Percentiles rank a stretch among this genome's conserved stretches.
phyloP scores from a whole-genome alignment of 805 yeast species.

The Cyberlindnera maritima region DNA sequence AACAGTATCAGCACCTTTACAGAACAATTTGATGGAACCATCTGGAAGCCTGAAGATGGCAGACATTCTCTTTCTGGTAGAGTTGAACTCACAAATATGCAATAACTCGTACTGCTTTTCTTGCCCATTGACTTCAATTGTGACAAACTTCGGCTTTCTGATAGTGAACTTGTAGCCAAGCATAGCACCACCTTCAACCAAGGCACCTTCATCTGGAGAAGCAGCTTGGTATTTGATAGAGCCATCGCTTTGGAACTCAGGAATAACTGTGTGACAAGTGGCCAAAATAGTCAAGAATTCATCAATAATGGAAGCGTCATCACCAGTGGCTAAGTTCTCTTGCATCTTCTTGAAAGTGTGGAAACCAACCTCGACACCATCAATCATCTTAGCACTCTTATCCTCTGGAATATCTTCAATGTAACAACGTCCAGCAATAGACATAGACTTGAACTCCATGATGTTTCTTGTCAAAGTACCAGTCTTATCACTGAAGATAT shows the following conservation, averaged over 20 bases:
- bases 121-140: slow-evolving; percentile 50
- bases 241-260: slow-evolving; percentile 68
- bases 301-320: slow-evolving; percentile 51
- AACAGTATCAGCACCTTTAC: slow-evolving; percentile 98
- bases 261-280: slow-evolving; percentile 96
- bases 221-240: slow-evolving; percentile 94
- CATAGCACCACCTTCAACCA: slow-evolving; percentile 93
- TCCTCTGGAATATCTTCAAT: slow-evolving; percentile 91
- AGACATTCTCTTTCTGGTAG: slow-evolving; percentile 97
- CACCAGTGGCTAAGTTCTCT: slow-evolving; percentile 43
- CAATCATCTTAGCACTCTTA: slow-evolving; percentile 63
- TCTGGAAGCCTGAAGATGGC: slow-evolving; percentile 93
- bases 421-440: slow-evolving; percentile 90
- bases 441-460: slow-evolving; percentile 93
- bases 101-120: slow-evolving; percentile 71
- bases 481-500: slow-evolving; percentile 94
- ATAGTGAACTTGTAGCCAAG: slow-evolving; percentile 82
- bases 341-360: slow-evolving; percentile 66
- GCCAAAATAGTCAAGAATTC: slow-evolving; percentile 83
- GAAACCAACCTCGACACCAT: slow-evolving; percentile 80
- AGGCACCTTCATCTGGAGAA: slow-evolving; percentile 98
- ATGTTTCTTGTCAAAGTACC: slow-evolving; percentile 95
- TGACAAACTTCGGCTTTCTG: slow-evolving; percentile 81
- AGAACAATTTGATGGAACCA: slow-evolving; percentile 81
- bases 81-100: slow-evolving; percentile 93